Evolutionary conservation across 2,329 filamentous ascomycete species (phyloP).

Genomic region (Colletotrichum lini): DNA sequence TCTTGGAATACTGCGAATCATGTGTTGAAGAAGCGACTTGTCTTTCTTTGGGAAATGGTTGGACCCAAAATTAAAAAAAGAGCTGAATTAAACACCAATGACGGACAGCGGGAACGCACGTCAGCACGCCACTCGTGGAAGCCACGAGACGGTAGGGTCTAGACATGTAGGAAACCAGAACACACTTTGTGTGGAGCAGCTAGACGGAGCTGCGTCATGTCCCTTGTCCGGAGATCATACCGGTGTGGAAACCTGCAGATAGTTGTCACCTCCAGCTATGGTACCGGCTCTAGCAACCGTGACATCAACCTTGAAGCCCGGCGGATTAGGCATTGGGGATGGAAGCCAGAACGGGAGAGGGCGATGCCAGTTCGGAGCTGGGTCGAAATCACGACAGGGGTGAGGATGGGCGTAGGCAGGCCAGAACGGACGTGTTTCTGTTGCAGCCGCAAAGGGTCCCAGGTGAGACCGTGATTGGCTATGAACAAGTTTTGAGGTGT

Average conservation of each 20-base stretch:
- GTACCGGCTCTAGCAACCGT: background rate
- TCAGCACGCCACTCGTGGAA: slow-evolving; percentile 17
- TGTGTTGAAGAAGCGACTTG: slow-evolving; percentile 46
- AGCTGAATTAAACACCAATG: slow-evolving; percentile 30
- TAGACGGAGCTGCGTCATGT: background rate
- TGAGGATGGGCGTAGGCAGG: slow-evolving; percentile 39
- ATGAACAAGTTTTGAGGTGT: slow-evolving; percentile 44
- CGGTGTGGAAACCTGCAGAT: background rate
- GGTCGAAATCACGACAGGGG: slow-evolving; percentile 32
- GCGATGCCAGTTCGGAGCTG: slow-evolving; percentile 25
- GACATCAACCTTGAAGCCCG: background rate
- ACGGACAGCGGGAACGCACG: slow-evolving; percentile 19
- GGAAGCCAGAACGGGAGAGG: background rate
- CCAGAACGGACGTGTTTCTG: slow-evolving; percentile 48
- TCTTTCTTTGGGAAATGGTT: slow-evolving; percentile 25
- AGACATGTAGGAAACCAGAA: background rate
- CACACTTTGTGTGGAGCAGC: background rate
- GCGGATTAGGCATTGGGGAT: background rate
- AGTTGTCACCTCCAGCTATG: background rate
- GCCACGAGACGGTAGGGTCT: background rate
- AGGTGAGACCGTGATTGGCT: slow-evolving; percentile 48
- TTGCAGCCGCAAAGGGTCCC: slow-evolving; percentile 49
- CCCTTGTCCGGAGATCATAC: background rate
- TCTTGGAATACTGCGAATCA: slow-evolving; percentile 52
- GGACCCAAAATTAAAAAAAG: slow-evolving; percentile 3